Conservation (phyloP, 2,329 filamentous ascomycete genomes). For the Apiospora marii region DNA sequence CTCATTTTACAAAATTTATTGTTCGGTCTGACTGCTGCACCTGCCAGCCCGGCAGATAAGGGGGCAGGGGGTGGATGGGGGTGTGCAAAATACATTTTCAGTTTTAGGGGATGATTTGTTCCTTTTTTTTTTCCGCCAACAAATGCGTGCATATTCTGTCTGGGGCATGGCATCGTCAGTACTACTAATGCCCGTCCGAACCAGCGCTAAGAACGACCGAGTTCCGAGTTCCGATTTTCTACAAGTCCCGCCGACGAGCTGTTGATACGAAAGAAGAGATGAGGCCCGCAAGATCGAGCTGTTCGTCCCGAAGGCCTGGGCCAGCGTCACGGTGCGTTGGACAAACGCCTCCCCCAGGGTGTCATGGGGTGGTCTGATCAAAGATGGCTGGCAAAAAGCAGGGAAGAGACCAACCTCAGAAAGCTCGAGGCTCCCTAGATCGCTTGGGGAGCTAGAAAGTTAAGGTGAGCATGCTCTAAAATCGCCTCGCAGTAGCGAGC, state of each 20-base stretch:
- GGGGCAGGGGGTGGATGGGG: background rate
- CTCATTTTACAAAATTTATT: background rate
- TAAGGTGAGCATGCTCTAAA: slow-evolving; percentile 8
- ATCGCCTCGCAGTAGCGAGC: slow-evolving; percentile 7
- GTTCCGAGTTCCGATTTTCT: background rate
- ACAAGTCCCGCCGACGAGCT: background rate
- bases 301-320: background rate
- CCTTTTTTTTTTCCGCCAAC: slow-evolving; percentile 6
- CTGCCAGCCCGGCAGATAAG: background rate
- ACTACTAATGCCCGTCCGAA: background rate
- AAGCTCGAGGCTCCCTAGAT: background rate
- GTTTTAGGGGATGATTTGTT: background rate
- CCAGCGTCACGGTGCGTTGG: background rate
- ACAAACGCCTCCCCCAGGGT: background rate
- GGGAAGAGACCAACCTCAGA: background rate
- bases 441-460: background rate
- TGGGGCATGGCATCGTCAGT: slow-evolving; percentile 11
- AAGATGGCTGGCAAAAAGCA: slow-evolving; percentile 13
- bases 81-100: background rate
- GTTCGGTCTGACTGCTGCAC: background rate
- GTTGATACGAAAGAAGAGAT: background rate
- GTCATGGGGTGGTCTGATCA: too few relatives aligned
- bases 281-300: background rate
- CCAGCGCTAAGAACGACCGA: background rate
- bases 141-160: slow-evolving; percentile 4